These are phyloP conservation scores for Dichotomopilus funicola DNA, from an alignment of 2,329 filamentous ascomycete species.

Conservation along the genomic window DNA sequence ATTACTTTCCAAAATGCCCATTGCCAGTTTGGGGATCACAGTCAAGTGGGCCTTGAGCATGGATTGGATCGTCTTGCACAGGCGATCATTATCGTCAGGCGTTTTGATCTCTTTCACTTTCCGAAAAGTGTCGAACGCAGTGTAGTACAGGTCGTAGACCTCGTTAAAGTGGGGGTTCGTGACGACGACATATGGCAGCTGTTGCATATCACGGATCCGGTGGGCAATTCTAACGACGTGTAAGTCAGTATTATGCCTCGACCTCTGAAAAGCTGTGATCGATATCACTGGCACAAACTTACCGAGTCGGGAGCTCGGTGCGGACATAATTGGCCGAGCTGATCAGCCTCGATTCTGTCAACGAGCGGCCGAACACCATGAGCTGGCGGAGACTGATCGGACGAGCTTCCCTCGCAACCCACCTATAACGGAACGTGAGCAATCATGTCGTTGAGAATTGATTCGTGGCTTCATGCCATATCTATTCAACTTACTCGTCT, in stretches of 20 bases:
- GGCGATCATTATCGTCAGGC: conserved; percentile 80
- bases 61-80: conserved; percentile 72
- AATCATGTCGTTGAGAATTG: background rate
- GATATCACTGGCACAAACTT: conserved; percentile 18
- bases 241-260: background rate
- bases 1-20: conserved; percentile 87
- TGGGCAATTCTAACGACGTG: conserved; percentile 66
- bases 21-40: conserved; percentile 89
- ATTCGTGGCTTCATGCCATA: too few relatives aligned
- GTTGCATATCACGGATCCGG: conserved; percentile 94
- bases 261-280: background rate
- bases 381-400: conserved; percentile 96
- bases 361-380: conserved; percentile 90
- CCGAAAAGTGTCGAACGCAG: conserved; percentile 88
- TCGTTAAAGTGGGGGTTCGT: conserved; percentile 91
- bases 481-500: conserved; percentile 46
- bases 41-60: conserved; percentile 83
- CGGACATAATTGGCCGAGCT: conserved; percentile 97
- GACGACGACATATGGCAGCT: conserved; percentile 88
- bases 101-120: conserved; percentile 76
- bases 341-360: conserved; percentile 83
- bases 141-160: conserved; percentile 95
- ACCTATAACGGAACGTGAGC: conserved; percentile 46
- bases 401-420: conserved; percentile 84
- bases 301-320: conserved; percentile 84